Base-by-base conservation (phyloP, 129 eudicot species). In the Gnaphalium uliginosum region DNA sequence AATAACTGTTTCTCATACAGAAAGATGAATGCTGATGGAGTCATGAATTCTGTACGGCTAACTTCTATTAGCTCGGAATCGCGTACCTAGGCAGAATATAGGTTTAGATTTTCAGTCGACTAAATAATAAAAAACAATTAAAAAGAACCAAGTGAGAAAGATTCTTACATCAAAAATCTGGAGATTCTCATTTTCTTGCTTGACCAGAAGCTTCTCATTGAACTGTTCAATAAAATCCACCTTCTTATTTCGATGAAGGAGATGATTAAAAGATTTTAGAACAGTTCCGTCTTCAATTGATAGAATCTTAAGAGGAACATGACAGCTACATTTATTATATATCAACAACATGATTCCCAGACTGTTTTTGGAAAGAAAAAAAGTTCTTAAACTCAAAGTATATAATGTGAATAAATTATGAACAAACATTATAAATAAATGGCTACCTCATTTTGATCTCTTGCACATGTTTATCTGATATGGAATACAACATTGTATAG, bases 141-240 rank as follows among this genome's bases (percentile, higher is more conserved):
- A 9, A n/a, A 21, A 59, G 14, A 24, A 59, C 24, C 15, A 76
- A 14, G 43, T 43, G 59, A 22, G 35, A 48, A 13, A 56, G 23
- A 15, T 72, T 11, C 90, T 77, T 78, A 90, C 98, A 80, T 90
- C 98, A 67, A 86, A 84, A 85, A 90, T 90, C 85, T 93, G 96
- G 50, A 93, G 95, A 80, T 93, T 93, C 77, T 39, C 46, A 39
- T 39, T 39, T 39, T 39, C 14, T 39, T 39, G 46, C 46, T 39
- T 39, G 46, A 39, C 46, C 46, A 39, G 10, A 35, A 35, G 10
- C 41, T 35, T 35, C 14, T 39, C 46, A 39, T 39, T 39, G 79
- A 92, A 92, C 68, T 89, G 98, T 78, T 92, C 98, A 18, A 92
- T 92, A 81, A 93, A 93, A 81, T 90, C 98, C 75, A 93, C 92